A percentile compares a stretch with the other conserved stretches of the same genome.
Conservation (phyloP, 805 yeast species). For the Ogataea thermomethanolica region DNA sequence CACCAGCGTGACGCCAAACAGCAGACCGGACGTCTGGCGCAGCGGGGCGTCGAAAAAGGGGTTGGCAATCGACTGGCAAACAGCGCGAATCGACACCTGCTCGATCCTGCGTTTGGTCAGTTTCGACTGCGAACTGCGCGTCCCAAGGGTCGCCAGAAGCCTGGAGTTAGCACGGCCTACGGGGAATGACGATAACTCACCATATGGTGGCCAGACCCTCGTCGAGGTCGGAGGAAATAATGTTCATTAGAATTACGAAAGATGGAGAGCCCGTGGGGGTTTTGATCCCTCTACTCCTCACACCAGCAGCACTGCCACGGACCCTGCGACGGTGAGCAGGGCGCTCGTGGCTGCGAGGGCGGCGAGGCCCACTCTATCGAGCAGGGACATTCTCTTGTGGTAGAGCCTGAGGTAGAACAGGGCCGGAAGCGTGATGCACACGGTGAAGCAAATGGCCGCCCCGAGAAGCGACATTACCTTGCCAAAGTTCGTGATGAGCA, state of each 20-base stretch:
- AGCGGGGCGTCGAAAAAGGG: constrained; percentile 23
- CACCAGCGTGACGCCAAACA: constrained; percentile 47
- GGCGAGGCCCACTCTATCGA: constrained; percentile 40
- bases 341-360: constrained; percentile 44
- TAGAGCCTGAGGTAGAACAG: constrained; percentile 64
- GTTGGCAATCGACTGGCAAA: constrained; percentile 34
- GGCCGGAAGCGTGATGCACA: constrained; percentile 77
- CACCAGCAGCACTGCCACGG: constrained; percentile 46
- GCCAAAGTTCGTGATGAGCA: constrained; percentile 75
- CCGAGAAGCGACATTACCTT: constrained; percentile 79
- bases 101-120: constrained; percentile 32
- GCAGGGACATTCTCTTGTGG: constrained; percentile 36
- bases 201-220: constrained; percentile 30
- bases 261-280: not conserved
- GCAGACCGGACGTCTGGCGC: constrained; percentile 40
- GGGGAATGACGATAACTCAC: constrained; percentile 16
- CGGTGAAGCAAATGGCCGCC: constrained; percentile 70
- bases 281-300: constrained; percentile 11
- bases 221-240: constrained; percentile 8
- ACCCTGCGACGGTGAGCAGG: constrained; percentile 53
- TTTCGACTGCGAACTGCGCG: constrained; percentile 22
- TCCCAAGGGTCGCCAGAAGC: constrained; percentile 32
- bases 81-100: constrained; percentile 39
- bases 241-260: constrained; percentile 13
- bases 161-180: constrained; percentile 11